Conservation (phyloP, 2,329 filamentous ascomycete genomes). For the Phialophora verrucosa region DNA sequence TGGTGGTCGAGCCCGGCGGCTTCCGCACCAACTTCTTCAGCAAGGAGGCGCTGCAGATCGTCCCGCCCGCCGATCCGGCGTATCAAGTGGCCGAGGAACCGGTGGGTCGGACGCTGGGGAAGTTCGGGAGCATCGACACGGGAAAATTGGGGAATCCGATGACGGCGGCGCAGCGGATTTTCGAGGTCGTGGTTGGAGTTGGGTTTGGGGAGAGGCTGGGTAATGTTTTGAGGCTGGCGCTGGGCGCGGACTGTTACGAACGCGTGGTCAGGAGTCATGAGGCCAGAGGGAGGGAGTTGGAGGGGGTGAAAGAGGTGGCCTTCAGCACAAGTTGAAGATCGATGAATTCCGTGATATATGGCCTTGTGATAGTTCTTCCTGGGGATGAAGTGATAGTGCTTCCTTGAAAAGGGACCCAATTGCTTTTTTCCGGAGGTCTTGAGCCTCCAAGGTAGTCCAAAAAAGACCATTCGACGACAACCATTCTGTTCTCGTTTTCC, state of each 20-base stretch:
- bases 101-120: conserved; percentile 19
- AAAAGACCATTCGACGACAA: no score
- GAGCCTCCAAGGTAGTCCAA: no score
- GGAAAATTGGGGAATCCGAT: conserved; percentile 44
- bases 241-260: conserved; percentile 47
- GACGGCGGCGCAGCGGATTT: conserved; percentile 46
- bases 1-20: conserved; percentile 52
- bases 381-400: no score
- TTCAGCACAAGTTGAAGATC: conserved; percentile 4
- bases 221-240: conserved; percentile 45
- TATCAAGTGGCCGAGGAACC: conserved; percentile 10
- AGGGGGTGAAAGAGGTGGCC: conserved; percentile 14
- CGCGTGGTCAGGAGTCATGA: conserved; percentile 34
- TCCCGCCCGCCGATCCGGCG: conserved; percentile 12
- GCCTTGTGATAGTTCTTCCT: no score
- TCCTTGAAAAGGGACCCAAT: no score
- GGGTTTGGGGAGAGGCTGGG: conserved; percentile 44
- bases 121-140: conserved; percentile 36
- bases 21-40: conserved; percentile 52
- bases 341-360: no score
- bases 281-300: conserved; percentile 13
- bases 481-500: no score
- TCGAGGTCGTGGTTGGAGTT: conserved; percentile 45
- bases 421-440: no score
- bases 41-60: conserved; percentile 29